phyloP scores from a whole-genome alignment of 73 alveolate species.

The Halteria grandinella region DNA sequence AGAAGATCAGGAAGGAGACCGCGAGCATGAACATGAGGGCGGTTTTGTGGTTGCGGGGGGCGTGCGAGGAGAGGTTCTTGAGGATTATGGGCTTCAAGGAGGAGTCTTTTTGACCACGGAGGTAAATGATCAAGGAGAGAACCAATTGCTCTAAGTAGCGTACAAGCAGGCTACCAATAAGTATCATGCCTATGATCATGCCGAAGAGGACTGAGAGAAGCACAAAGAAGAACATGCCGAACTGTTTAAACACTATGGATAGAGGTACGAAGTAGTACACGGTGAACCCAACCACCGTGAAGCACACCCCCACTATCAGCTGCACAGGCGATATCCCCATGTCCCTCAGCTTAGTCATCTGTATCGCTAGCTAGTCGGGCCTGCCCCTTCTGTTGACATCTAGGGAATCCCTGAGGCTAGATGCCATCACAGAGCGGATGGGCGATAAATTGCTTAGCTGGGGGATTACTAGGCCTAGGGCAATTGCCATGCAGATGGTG shows the following conservation, averaged over 20 bases:
- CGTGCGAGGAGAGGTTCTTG: conserved; percentile 69
- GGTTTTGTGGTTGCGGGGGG: conserved; percentile 65
- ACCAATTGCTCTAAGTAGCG: conserved; percentile 54
- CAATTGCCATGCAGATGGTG: conserved; percentile 10
- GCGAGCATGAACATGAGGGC: conserved; percentile 78
- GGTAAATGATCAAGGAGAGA: conserved; percentile 18
- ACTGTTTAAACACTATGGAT: conserved; percentile 43
- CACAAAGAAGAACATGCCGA: conserved; percentile 61
- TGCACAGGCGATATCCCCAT: conserved; percentile 71
- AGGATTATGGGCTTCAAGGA: conserved; percentile 61
- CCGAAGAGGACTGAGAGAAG: conserved; percentile 63
- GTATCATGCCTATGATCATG: conserved; percentile 69
- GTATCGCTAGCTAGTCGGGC: conserved; percentile 43
- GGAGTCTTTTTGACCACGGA: conserved; percentile 66
- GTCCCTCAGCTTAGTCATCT: conserved; percentile 67
- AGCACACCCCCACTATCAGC: conserved; percentile 56
- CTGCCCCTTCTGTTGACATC: conserved; percentile 12
- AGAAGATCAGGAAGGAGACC: conserved; percentile 63
- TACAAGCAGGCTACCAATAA: conserved; percentile 53
- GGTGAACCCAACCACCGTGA: conserved; percentile 66
- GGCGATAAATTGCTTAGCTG: conserved; percentile 20
- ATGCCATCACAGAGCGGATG: conserved; percentile 22
- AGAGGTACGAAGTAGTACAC: conserved; percentile 71
- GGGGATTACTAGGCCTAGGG: conserved; percentile 18
- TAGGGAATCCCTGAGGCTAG: conserved; percentile 27